phyloP scores from a whole-genome alignment of 495 filamentous ascomycete species.

The Penicillium ucsense region DNA sequence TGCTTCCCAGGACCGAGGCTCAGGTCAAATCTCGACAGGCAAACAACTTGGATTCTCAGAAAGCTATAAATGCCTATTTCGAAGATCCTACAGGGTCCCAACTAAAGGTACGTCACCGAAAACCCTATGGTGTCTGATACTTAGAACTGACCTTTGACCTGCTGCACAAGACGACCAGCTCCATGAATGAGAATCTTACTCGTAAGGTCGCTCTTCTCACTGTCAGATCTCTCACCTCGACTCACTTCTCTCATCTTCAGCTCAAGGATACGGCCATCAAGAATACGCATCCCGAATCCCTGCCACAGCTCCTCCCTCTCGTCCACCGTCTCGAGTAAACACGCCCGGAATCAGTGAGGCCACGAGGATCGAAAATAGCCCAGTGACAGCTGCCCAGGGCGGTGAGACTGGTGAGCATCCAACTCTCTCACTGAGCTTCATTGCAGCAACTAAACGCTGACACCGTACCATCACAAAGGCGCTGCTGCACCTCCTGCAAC shows the following conservation, averaged over 20 bases:
- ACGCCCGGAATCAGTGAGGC: conserved; percentile 22
- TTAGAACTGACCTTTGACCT: conserved; percentile 5
- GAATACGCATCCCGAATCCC: conserved; percentile 36
- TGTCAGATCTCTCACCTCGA: too few species aligned
- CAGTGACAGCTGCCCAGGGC: conserved; percentile 10
- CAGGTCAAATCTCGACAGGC: conserved; percentile 20
- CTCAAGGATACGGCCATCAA: conserved; percentile 38
- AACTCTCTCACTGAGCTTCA: too few species aligned
- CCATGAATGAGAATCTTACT: conserved; percentile 16
- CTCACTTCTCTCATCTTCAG: too few species aligned
- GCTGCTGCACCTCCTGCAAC: conserved; percentile 33
- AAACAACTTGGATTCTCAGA: conserved; percentile 37
- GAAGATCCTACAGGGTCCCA: conserved; percentile 38
- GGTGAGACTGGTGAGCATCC: conserved; percentile 10
- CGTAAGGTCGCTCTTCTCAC: conserved; percentile 6
- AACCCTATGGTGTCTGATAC: too few species aligned
- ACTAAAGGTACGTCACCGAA: conserved; percentile 16
- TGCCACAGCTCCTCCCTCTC: conserved; percentile 48
- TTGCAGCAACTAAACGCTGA: conserved; percentile 1
- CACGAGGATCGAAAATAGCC: conserved; percentile 2
- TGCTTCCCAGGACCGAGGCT: background rate
- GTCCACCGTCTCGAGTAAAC: conserved; percentile 59
- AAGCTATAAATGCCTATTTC: conserved; percentile 44
- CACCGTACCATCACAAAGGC: conserved; percentile 1
- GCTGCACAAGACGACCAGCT: conserved; percentile 9